Evolutionary conservation across 148 eudicot genomes (phyloP), one percentile per base, ranked within the genome.

Genomic region (Suaeda aralocaspica): DNA sequence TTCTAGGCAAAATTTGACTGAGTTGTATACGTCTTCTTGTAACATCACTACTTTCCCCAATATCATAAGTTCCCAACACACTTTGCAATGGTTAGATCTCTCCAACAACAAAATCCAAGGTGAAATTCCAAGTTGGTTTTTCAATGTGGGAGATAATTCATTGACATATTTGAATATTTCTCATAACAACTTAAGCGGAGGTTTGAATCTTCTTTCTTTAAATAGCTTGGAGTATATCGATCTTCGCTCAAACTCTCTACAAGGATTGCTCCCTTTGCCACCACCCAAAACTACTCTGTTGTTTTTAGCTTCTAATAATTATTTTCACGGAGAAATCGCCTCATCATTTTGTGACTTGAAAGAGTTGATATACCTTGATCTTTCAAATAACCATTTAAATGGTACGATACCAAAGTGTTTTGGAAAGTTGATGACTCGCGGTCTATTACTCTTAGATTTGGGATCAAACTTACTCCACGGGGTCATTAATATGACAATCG

Each of bases 191-290:
- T 59, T 39, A 25, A 77, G 63, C 28, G 53, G 53, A 24, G 49
- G 33, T 51, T 31, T 73, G 24, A 3, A 66, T 0, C 48, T 24
- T 36, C 16, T 66, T 28, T 49, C 70, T 14, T 73, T 64, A 61
- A 57, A 42, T 44, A n/a, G 7, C 13, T 31, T 77, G 13, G 0
- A 0, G 9, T 11, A 0, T 14, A 31, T 67, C 21, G 21, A 72
- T 68, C 14, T 78, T 75, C 63, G 66, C 46, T 62, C 66, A 18
- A 62, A 62, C 66, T 36, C 26, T 33, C 15, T 62, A 1, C 66
- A 62, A 18, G 66, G 66, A 6, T n/a, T 25, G 6, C 46, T 62
- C 36, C 66, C 66, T 5, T n/a, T 34, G 4, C 66, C 48, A 61
- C 66, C 66, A 33, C 66, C 46, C 13, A 9, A 61, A 5, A 39